Evolutionary conservation across 1,139 yeast genomes (phyloP).

Genomic region (Yamadazyma conglobata): DNA sequence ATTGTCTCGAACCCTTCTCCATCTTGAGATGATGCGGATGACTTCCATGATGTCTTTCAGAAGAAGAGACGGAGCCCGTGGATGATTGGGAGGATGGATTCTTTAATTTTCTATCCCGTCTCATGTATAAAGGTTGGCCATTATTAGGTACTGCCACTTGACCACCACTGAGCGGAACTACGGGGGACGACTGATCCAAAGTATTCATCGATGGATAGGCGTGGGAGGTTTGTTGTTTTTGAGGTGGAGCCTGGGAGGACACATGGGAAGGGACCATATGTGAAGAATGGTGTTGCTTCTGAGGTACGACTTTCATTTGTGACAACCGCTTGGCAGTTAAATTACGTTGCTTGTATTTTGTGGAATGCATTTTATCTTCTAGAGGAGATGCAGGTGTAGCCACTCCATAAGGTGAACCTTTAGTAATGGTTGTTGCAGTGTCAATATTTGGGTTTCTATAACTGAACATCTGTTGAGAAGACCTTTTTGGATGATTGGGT

Average conservation of each 20-base stretch:
- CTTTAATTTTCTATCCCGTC: too few species aligned
- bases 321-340: slow-evolving; percentile 19
- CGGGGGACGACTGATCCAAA: too few species aligned
- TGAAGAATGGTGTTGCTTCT: slow-evolving; percentile 1
- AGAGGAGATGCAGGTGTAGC: slow-evolving; percentile 15
- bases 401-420: slow-evolving; percentile 16
- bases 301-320: slow-evolving; percentile 12
- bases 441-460: slow-evolving; percentile 14
- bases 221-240: not conserved
- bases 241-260: not conserved
- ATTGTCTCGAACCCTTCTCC: too few species aligned
- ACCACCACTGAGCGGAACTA: too few species aligned
- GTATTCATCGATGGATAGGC: too few species aligned
- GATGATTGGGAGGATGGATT: slow-evolving; percentile 1
- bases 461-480: slow-evolving; percentile 14
- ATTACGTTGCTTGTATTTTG: slow-evolving; percentile 17
- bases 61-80: not conserved
- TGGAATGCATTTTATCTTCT: slow-evolving; percentile 16
- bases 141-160: too few species aligned
- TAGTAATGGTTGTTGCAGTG: slow-evolving; percentile 10
- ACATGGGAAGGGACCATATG: not conserved
- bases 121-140: too few species aligned
- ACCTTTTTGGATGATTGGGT: slow-evolving; percentile 7
- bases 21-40: too few species aligned
- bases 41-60: slow-evolving; percentile 1